Evolutionary conservation across 1,139 yeast species (phyloP), one percentile per base, ranked within the genome.

Genomic region (Sugiyamaella grinbergsii): DNA sequence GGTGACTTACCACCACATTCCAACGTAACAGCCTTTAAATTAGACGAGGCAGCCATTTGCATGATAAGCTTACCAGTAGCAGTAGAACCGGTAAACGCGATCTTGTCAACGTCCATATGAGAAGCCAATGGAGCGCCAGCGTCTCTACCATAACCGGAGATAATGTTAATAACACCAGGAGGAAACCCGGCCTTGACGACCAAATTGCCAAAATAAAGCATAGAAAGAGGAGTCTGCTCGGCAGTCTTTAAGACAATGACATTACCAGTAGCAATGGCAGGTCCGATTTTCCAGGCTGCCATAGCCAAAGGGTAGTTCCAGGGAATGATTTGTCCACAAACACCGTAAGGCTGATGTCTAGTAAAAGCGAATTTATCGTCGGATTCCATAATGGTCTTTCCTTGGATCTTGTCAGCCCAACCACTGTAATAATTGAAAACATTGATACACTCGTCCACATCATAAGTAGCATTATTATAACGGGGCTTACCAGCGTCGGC

Each of bases 1-100:
- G 95, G 91, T 48, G 93, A 85, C 74, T 86, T 86, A 64, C 95
- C 95, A 63, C 95, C 95, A 63, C 85, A 81, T 74, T 86, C 95
- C 62, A 86, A 79, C 40, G 95, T 85, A 50, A 85, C 86, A 71
- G 61, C 81, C 82, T 56, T 72, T 47, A 70, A 58, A 60, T 68
- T 68, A 44, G 64, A 58, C 47, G 53, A 83, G 80, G 73, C 82
- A 75, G 74, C 83, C 76, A 82, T 82, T 79, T 56, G 85, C 87
- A 62, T 80, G 62, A 86, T 83, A 60, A 71, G 72, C 68, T 83
- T 81, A 66, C 95, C 95, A 59, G 87, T 82, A 52, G 79, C 81
- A 49, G 94, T 86, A 29, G 94, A 85, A 60, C 95, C 95, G 50
- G 95, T 86, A 71, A 86, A 86, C n/a, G 94, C 90, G 63, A 86